phyloP scores from a whole-genome alignment of 2,329 filamentous ascomycete species.

The Colletotrichum falcatum region DNA sequence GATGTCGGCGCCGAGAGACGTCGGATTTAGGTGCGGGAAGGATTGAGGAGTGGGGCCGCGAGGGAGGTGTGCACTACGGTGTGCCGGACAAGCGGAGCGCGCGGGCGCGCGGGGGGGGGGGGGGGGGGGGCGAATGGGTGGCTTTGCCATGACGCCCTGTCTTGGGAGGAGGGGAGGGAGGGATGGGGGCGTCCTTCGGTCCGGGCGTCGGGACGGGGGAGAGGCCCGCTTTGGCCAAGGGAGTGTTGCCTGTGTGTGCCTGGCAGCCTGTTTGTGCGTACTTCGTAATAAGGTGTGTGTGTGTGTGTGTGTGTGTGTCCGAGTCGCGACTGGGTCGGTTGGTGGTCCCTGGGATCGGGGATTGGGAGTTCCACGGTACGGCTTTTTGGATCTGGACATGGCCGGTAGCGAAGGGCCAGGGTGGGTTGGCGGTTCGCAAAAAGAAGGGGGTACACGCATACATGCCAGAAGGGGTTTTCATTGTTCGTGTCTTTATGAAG shows the following conservation, averaged over 20 bases:
- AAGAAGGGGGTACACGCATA: slow-evolving; percentile 20
- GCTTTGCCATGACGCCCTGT: not conserved
- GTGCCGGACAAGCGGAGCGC: slow-evolving; percentile 2
- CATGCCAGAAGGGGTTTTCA: not conserved
- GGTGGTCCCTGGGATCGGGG: not conserved
- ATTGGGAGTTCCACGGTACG: not conserved
- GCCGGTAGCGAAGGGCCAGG: not conserved
- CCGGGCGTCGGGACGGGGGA: not conserved
- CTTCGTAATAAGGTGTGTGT: no score
- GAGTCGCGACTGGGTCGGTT: not conserved
- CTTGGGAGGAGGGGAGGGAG: no score
- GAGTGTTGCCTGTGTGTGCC: not conserved
- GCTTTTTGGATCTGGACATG: not conserved
- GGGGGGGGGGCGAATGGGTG: no score
- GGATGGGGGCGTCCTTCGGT: not conserved
- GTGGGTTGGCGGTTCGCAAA: slow-evolving; percentile 15
- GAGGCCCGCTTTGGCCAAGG: not conserved
- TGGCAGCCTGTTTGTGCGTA: no score
- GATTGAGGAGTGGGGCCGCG: slow-evolving; percentile 27
- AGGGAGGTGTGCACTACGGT: slow-evolving; percentile 2
- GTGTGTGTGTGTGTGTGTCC: not conserved
- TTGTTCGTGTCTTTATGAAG: not conserved
- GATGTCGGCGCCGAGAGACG: slow-evolving; percentile 9
- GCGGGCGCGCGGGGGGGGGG: not conserved
- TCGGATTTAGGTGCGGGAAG: slow-evolving; percentile 27